These are phyloP conservation scores for Gonapodya prolifera DNA, from an alignment of 192 early-diverging fungal genomes.

Conservation along the genomic window DNA sequence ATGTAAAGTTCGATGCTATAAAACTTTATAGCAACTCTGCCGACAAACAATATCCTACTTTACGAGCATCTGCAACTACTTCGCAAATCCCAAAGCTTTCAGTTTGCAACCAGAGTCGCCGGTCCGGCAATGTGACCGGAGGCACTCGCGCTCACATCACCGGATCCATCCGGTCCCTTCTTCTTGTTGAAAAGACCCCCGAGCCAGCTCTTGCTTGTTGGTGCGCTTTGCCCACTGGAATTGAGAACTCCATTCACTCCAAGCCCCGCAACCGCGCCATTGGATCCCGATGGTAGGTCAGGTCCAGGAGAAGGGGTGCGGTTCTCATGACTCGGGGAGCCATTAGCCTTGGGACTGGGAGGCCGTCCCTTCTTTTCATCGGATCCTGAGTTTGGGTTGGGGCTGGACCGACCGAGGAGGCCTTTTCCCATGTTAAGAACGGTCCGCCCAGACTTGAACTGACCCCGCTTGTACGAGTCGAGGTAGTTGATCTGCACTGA, in stretches of 20 bases:
- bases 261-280: background rate
- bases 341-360: background rate
- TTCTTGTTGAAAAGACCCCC: background rate
- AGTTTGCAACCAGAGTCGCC: background rate
- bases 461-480: constrained; percentile 10
- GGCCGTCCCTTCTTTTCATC: background rate
- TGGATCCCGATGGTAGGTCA: background rate
- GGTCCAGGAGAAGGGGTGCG: background rate
- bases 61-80: background rate
- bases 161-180: background rate
- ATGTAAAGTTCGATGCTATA: too few species aligned
- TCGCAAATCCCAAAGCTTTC: background rate
- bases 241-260: background rate
- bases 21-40: background rate
- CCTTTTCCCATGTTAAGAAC: background rate
- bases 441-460: constrained; percentile 1
- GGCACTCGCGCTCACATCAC: background rate
- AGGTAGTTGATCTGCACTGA: constrained; percentile 48
- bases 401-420: background rate
- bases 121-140: background rate
- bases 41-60: background rate
- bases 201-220: background rate
- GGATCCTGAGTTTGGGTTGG: background rate
- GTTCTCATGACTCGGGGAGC: background rate
- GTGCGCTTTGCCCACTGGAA: background rate